Base-by-base conservation (phyloP, 805 yeast species). In the Torulaspora maleeae region DNA sequence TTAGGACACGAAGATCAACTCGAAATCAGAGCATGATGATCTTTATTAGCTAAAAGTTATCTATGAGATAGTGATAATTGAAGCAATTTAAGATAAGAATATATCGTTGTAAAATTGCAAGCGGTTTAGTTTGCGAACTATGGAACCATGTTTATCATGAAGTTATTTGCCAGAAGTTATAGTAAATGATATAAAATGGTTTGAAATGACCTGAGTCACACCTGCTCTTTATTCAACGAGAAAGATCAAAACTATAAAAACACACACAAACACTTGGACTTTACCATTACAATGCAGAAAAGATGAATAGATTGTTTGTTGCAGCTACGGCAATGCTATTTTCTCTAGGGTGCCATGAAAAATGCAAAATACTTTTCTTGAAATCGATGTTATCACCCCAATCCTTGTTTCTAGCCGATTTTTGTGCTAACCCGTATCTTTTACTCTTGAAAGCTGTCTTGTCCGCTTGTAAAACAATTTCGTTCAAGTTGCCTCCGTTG, bases 301-400 rank as follows among this genome's bases (percentile, higher is more conserved):
- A 86, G 49, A 86, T 84, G 70, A 84, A 86, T 57, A 87, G 76
- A 70, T 93, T 93, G 72, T 93, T 95, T 17, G 99, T 93, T 15
- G 99, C 98, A 39, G 98, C 98, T 61, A 93, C 86, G 35, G 99
- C 99, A 55, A 93, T 95, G 42, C 93, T 82, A 70, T 93, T 88
- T 70, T 95, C 99, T 56, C 74, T 76, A 52, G 99, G 99, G 74
- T 93, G 99, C 99, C 99, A 93, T 66, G 97, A 88, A 68, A 89
- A 75, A 70, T 93, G 98, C 67, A 91, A 75, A 49, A 93, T 90
- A 67, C 87, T 83, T 75, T 90, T 91, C 69, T 90, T 88, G 73
- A 90, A 93, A 69, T 95, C 98, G 54, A 90, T 86, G 61, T 83
- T 91, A 60, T 82, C 80, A 43, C 78, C 75, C 63, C 84, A 76